A percentile compares a stretch with the other conserved stretches of the same genome.
Conservation (phyloP, 805 yeast species). For the Wickerhamomyces hampshirensis region DNA sequence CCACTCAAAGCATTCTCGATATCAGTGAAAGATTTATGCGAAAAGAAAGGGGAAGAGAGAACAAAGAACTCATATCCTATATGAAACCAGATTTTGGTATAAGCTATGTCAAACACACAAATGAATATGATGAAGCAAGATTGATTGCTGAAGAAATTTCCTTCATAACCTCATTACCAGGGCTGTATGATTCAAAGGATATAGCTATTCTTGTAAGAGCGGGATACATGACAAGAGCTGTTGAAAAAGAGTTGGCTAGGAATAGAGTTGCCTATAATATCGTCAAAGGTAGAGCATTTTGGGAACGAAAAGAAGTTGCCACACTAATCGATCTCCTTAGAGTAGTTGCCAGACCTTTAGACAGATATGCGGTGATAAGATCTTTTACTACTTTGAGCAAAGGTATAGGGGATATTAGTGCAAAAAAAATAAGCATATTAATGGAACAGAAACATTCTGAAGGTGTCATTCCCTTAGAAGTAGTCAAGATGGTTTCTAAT, state of each 20-base stretch:
- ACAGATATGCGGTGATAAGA: constrained; percentile 54
- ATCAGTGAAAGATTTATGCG: constrained; percentile 62
- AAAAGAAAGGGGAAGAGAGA: constrained; percentile 46
- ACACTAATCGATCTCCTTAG: constrained; percentile 61
- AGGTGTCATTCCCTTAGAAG: constrained; percentile 8
- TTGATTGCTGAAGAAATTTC: constrained; percentile 53
- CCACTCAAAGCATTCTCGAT: constrained; percentile 61
- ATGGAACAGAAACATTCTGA: constrained; percentile 5
- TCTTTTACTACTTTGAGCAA: constrained; percentile 46
- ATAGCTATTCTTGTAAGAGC: constrained; percentile 71
- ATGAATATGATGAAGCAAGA: constrained; percentile 50
- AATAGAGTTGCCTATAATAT: constrained; percentile 59
- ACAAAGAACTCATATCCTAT: constrained; percentile 45
- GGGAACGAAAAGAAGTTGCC: constrained; percentile 70
- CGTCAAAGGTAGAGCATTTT: constrained; percentile 71
- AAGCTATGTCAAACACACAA: constrained; percentile 34
- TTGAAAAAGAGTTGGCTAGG: constrained; percentile 60
- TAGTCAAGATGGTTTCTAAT: constrained; percentile 3
- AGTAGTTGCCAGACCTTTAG: constrained; percentile 53
- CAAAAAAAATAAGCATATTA: constrained; percentile 6
- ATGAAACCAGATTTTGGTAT: constrained; percentile 40
- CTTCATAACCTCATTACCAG: constrained; percentile 40
- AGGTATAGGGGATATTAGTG: constrained; percentile 52
- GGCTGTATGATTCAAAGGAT: constrained; percentile 47
- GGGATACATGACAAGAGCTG: constrained; percentile 50